Percentiles rank a stretch among this genome's conserved stretches.
Conservation (phyloP, 345 rosid species). For the Hevea brasiliensis region DNA sequence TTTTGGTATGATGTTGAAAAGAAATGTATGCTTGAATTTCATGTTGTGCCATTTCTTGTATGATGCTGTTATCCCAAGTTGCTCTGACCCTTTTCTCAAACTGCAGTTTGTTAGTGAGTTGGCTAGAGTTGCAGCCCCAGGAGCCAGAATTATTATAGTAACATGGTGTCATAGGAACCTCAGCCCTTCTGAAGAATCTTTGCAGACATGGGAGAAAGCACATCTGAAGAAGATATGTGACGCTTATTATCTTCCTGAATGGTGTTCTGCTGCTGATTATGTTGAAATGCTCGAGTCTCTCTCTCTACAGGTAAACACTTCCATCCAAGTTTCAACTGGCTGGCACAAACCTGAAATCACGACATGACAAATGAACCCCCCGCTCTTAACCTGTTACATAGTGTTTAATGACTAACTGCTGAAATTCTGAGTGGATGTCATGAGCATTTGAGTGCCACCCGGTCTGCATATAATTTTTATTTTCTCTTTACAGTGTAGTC, state of each 20-base stretch:
- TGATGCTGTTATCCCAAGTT: not conserved
- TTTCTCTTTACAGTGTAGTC: too few species aligned
- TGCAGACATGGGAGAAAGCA: constrained; percentile 70
- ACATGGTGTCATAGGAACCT: constrained; percentile 97
- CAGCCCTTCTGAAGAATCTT: constrained; percentile 50
- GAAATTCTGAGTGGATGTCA: too few species aligned
- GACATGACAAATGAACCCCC: too few species aligned
- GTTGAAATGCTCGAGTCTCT: constrained; percentile 55
- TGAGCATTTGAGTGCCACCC: too few species aligned
- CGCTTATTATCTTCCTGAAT: constrained; percentile 75
- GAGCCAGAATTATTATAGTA: constrained; percentile 70
- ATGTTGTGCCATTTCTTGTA: not conserved
- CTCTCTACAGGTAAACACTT: constrained; percentile 50
- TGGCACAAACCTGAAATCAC: not conserved
- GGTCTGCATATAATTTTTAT: too few species aligned
- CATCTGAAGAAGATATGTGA: constrained; percentile 64
- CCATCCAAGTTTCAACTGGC: not conserved
- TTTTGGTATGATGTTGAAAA: too few species aligned
- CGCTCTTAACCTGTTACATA: not conserved
- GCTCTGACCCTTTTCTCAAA: not conserved
- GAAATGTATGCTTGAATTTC: not conserved
- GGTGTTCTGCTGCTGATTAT: constrained; percentile 87
- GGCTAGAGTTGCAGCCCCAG: constrained; percentile 83
- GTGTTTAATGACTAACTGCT: too few species aligned
- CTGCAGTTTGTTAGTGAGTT: constrained; percentile 76